A percentile compares a stretch with the other conserved stretches of the same genome.
These are phyloP conservation scores for Leishmania guyanensis DNA, from an alignment of 208 protist genomes.

Conservation along the genomic window DNA sequence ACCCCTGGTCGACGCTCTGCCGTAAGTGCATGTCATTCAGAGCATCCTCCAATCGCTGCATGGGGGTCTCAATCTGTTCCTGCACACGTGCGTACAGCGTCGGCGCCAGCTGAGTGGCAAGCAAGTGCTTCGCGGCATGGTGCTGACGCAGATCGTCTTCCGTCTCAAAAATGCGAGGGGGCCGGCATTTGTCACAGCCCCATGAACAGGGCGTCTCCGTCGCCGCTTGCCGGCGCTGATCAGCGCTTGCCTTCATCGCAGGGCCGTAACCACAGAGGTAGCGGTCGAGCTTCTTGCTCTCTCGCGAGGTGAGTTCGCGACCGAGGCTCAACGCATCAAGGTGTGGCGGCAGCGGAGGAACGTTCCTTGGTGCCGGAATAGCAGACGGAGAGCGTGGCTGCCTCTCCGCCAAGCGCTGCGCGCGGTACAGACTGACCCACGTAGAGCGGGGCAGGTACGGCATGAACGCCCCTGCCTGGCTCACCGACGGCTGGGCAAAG, in stretches of 20 bases:
- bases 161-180: constrained; percentile 29
- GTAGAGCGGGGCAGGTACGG: constrained; percentile 27
- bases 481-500: background rate
- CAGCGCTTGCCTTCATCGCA: constrained; percentile 14
- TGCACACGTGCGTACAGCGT: constrained; percentile 41
- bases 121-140: constrained; percentile 22
- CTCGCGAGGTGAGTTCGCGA: constrained; percentile 37
- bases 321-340: constrained; percentile 39
- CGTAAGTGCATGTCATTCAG: constrained; percentile 3
- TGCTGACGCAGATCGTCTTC: constrained; percentile 35
- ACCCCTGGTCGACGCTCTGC: background rate
- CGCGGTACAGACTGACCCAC: constrained; percentile 23
- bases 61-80: constrained; percentile 17
- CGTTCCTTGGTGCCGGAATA: background rate
- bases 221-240: background rate
- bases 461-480: background rate
- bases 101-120: constrained; percentile 18
- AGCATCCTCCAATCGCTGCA: background rate
- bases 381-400: background rate
- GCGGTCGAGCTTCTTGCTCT: constrained; percentile 45
- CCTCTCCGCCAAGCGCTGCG: constrained; percentile 24
- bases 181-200: constrained; percentile 26
- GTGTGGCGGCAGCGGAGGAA: constrained; percentile 30
- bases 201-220: background rate
- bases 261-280: constrained; percentile 36